phyloP scores from a whole-genome alignment of 108 stramenopile species.

The Cyclotella cryptica region DNA sequence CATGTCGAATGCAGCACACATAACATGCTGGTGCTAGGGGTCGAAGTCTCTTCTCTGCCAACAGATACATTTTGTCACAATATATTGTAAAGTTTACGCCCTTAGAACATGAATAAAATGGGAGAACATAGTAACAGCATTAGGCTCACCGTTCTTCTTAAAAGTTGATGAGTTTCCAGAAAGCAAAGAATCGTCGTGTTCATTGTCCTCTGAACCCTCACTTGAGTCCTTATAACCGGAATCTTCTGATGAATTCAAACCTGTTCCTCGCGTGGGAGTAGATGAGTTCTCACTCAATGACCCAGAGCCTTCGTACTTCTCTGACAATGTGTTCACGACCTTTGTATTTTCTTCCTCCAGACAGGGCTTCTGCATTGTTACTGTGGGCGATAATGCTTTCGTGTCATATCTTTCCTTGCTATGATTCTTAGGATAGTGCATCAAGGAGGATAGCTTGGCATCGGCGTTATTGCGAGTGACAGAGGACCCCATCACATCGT shows the following conservation, averaged over 20 bases:
- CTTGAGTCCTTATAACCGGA: conserved; percentile 84
- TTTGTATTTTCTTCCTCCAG: too few relatives aligned
- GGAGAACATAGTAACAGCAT: conserved; percentile 56
- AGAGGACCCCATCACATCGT: too few relatives aligned
- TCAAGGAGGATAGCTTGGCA: too few relatives aligned
- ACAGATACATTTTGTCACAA: too few relatives aligned
- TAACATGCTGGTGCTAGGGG: conserved; percentile 77
- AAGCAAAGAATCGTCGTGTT: conserved; percentile 26
- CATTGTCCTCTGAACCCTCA: conserved; percentile 69
- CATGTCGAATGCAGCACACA: conserved; percentile 74
- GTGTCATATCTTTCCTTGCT: too few relatives aligned
- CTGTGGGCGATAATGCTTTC: too few relatives aligned
- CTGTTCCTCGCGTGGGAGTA: not conserved
- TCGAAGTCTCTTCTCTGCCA: conserved; percentile 52
- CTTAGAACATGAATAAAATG: not conserved
- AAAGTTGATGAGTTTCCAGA: not conserved
- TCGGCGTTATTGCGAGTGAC: too few relatives aligned
- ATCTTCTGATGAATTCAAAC: conserved; percentile 72
- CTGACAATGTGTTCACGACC: too few relatives aligned
- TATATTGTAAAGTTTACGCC: not conserved
- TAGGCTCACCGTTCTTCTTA: conserved; percentile 4
- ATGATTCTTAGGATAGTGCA: too few relatives aligned
- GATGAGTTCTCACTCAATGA: not conserved
- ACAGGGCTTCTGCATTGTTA: too few relatives aligned
- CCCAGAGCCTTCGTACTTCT: too few relatives aligned